These are phyloP conservation scores for Polyplosphaeria fusca DNA, from an alignment of 495 filamentous ascomycete genomes.

Conservation along the genomic window DNA sequence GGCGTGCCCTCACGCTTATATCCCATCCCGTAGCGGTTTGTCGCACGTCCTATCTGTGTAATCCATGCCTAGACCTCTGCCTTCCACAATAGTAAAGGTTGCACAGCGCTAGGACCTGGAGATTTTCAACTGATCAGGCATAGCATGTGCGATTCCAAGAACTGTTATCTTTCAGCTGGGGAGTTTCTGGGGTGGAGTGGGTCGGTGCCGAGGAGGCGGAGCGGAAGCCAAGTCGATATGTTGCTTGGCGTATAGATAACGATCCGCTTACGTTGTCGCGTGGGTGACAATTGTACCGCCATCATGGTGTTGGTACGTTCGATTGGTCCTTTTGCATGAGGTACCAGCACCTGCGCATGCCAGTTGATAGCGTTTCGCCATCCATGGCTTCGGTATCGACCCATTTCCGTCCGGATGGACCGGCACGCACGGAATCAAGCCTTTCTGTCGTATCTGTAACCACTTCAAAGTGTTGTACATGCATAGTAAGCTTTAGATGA, in stretches of 20 bases:
- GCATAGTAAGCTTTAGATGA: slow-evolving; percentile 27
- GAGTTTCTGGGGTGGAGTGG: slow-evolving; percentile 15
- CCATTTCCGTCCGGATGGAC: slow-evolving; percentile 17
- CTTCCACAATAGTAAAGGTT: neutral
- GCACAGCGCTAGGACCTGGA: neutral
- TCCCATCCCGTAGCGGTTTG: neutral
- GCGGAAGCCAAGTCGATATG: slow-evolving; percentile 7
- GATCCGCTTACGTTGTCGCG: neutral
- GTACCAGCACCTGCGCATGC: slow-evolving; percentile 33
- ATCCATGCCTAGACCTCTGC: neutral
- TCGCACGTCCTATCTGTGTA: slow-evolving; percentile 4
- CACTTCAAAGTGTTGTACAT: slow-evolving; percentile 12
- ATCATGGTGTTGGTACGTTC: neutral
- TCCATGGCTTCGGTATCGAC: slow-evolving; percentile 25
- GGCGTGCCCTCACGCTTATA: slow-evolving; percentile 5
- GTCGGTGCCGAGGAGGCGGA: slow-evolving; percentile 14
- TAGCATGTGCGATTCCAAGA: neutral
- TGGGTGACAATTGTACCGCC: neutral
- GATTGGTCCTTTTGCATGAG: neutral
- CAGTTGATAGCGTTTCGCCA: slow-evolving; percentile 23
- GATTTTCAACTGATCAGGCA: neutral
- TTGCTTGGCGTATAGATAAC: slow-evolving; percentile 18
- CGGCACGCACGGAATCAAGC: neutral
- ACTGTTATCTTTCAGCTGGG: slow-evolving; percentile 17
- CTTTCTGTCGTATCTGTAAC: neutral